A percentile compares a stretch with the other conserved stretches of the same genome.
These are phyloP conservation scores for Paxillus involutus DNA, from an alignment of 768 basidiomycete genomes.

Conservation along the genomic window DNA sequence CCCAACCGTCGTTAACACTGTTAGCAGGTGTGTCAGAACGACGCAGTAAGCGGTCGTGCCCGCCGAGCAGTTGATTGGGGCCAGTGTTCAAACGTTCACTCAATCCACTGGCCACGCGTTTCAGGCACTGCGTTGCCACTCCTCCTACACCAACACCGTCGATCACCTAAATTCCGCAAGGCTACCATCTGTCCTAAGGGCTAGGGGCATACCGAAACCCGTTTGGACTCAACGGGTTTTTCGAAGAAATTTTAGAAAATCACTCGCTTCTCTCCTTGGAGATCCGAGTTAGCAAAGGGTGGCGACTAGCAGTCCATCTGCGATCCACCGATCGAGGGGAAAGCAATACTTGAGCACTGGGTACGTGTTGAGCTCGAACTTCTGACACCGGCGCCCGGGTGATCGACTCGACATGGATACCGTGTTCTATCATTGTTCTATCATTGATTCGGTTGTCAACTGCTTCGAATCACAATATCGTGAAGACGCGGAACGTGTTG, in stretches of 20 bases:
- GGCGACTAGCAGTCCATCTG: too few species aligned
- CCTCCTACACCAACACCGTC: neutral
- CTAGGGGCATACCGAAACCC: neutral
- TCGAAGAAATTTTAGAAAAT: neutral
- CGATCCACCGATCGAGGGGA: too few species aligned
- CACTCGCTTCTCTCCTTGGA: neutral
- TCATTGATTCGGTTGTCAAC: neutral
- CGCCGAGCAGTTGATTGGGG: too few species aligned
- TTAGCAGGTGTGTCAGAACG: too few species aligned
- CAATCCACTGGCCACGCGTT: neutral
- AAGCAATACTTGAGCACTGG: neutral
- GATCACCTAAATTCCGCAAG: neutral
- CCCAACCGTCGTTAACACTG: too few species aligned
- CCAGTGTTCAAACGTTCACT: too few species aligned
- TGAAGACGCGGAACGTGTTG: neutral
- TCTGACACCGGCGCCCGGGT: neutral
- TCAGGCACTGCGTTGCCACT: neutral
- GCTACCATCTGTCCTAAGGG: neutral
- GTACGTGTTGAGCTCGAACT: neutral
- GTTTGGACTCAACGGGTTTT: neutral
- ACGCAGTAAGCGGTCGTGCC: too few species aligned
- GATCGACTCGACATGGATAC: neutral
- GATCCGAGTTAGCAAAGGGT: neutral
- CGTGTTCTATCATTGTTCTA: conserved; percentile 7
- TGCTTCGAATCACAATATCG: neutral